A percentile compares a stretch with the other conserved stretches of the same genome.
Evolutionary conservation across 1,284 basidiomycete species (phyloP).

Genomic region (Cryptococcus hybrid): DNA sequence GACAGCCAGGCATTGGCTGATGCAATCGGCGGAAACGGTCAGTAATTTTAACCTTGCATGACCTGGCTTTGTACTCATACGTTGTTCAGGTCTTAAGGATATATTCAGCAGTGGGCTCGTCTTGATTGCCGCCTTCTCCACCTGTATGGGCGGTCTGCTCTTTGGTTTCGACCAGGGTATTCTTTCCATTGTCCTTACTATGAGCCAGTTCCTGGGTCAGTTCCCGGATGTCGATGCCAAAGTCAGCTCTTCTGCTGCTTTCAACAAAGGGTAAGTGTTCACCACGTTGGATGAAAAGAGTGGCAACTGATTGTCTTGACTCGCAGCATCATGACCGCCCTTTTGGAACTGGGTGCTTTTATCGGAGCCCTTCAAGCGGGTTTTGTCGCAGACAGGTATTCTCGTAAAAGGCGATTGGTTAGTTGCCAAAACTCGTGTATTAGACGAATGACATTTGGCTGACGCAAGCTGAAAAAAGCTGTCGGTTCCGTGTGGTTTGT

Average conservation of each 20-base stretch:
- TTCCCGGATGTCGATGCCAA: slow-evolving; percentile 34
- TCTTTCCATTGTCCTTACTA: slow-evolving; percentile 31
- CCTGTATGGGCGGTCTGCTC: too few relatives aligned
- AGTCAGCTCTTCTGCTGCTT: slow-evolving; percentile 10
- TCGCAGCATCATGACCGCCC: slow-evolving; percentile 29
- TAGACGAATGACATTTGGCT: background rate
- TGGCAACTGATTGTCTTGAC: background rate
- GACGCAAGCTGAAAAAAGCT: background rate
- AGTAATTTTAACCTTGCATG: background rate
- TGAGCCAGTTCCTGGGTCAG: slow-evolving; percentile 28
- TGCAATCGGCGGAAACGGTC: slow-evolving; percentile 8
- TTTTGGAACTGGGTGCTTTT: slow-evolving; percentile 40
- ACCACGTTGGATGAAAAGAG: background rate
- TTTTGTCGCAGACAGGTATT: slow-evolving; percentile 31
- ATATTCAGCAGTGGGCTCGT: slow-evolving; percentile 17
- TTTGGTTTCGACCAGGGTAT: slow-evolving; percentile 30
- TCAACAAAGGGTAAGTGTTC: slow-evolving; percentile 23
- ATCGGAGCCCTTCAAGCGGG: slow-evolving; percentile 30
- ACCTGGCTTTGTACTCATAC: background rate
- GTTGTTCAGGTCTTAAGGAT: slow-evolving; percentile 15
- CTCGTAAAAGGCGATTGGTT: slow-evolving; percentile 30
- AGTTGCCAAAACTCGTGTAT: slow-evolving; percentile 11
- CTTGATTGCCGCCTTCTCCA: slow-evolving; percentile 7
- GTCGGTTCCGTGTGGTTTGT: slow-evolving; percentile 29
- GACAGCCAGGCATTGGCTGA: slow-evolving; percentile 2